phyloP scores from a whole-genome alignment of 1,284 basidiomycete species.

The Meira nashicola region DNA sequence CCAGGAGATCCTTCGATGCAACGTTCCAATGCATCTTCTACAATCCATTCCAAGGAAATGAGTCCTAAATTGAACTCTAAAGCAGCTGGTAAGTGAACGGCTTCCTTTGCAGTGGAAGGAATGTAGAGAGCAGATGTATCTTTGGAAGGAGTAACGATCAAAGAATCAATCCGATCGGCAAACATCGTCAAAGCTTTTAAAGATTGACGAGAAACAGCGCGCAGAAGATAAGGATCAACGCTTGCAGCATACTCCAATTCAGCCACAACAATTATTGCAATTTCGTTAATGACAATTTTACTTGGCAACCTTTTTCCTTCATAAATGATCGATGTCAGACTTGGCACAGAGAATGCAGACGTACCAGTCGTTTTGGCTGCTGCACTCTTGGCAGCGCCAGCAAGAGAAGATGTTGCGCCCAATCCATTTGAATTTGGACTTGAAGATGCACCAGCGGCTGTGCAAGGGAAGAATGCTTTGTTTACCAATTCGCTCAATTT shows the following conservation, averaged over 20 bases:
- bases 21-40: slow-evolving; percentile 49
- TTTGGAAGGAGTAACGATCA: slow-evolving; percentile 38
- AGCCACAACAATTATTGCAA: slow-evolving; percentile 39
- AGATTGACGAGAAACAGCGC: slow-evolving; percentile 46
- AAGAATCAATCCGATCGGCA: slow-evolving; percentile 46
- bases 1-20: slow-evolving; percentile 44
- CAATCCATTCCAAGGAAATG: slow-evolving; percentile 47
- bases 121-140: slow-evolving; percentile 34
- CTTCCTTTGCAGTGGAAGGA: slow-evolving; percentile 38
- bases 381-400: slow-evolving; percentile 25
- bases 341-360: slow-evolving; percentile 7
- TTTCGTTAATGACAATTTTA: slow-evolving; percentile 38
- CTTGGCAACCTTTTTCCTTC: slow-evolving; percentile 41
- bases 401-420: slow-evolving; percentile 19
- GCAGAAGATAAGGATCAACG: slow-evolving; percentile 46
- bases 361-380: slow-evolving; percentile 3
- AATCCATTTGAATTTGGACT: slow-evolving; percentile 17
- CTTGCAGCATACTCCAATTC: slow-evolving; percentile 42
- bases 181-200: slow-evolving; percentile 50
- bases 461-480: slow-evolving; percentile 43
- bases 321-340: slow-evolving; percentile 26
- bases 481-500: slow-evolving; percentile 48
- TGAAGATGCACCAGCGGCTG: slow-evolving; percentile 2
- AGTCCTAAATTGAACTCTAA: slow-evolving; percentile 51
- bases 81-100: slow-evolving; percentile 31